Evolutionary conservation across 192 early-diverging fungal species (phyloP), one percentile per base, ranked within the genome.

Genomic region (Coemansia sp.): DNA sequence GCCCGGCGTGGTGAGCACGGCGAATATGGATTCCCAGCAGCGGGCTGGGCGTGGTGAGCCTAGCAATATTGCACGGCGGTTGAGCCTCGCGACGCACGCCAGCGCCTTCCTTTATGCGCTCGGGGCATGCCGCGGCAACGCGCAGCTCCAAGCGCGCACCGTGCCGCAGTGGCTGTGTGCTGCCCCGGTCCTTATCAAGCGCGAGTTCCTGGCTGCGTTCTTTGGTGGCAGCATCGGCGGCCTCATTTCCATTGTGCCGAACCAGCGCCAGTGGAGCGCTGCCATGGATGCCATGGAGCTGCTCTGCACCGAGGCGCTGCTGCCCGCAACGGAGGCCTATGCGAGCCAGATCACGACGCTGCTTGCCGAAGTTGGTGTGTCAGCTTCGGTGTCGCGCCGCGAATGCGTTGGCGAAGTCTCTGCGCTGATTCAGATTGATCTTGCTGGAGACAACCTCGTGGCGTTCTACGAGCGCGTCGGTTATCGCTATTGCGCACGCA

Each of bases 401-500:
- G 30, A 31, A 31, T 6, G 30, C 8, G 5, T 4, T 6, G 48
- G 14, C n/a, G 28, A 32, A 1, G 18, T 2, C 23, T 48, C 45
- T 28, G 43, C 5, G 12, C 42, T 21, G 30, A 12, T 65, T 28
- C 55, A 65, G 12, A 30, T 65, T 16, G 47, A 5, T 0, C 47
- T 40, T 18, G 25, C 21, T 14, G 46, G 3, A 19, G 47, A 10
- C 25, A 58, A 51, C 18, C 35, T 65, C 11, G 23, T 58, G 8
- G 64, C 64, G 8, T 65, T 65, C 56, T 65, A 58, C n/a, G 64
- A 65, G 56, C 64, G 56, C 27, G 56, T 65, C 25, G 64, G 64
- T 9, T 65, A 51, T 23, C 64, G 64, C 22, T 65, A 65, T 45
- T 42, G 48, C 29, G 56, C 64, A 40, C 19, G 31, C 23, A 65